Percentiles rank a stretch among this genome's conserved stretches.
phyloP scores from a whole-genome alignment of 139 green algal genomes.

The Pycnococcus provasolii region DNA sequence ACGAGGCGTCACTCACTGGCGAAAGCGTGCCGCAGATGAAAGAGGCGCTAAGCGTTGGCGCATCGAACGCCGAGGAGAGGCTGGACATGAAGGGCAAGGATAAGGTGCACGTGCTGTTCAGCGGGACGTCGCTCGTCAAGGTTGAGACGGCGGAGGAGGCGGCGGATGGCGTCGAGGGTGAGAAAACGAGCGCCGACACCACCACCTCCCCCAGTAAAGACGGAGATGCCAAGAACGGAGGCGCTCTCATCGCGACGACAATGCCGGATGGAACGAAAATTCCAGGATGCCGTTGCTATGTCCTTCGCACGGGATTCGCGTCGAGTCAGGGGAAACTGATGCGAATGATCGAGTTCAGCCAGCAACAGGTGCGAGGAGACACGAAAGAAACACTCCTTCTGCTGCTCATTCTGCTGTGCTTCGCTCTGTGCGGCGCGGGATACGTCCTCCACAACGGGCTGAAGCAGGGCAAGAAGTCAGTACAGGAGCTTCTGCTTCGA shows the following conservation, averaged over 20 bases:
- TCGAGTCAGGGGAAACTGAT: conserved; percentile 31
- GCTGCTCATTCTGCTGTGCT: conserved; percentile 24
- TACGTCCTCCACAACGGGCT: conserved; percentile 24
- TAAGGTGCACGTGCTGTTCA: conserved; percentile 31
- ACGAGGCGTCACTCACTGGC: conserved; percentile 28
- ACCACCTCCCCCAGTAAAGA: not conserved
- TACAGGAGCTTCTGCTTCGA: conserved; percentile 30
- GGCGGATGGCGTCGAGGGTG: not conserved
- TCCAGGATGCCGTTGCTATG: conserved; percentile 24
- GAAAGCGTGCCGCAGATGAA: conserved; percentile 30
- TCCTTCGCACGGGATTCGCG: conserved; percentile 27
- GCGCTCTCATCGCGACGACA: not conserved
- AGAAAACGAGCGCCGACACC: not conserved
- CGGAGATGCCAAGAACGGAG: not conserved
- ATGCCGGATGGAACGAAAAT: conserved; percentile 13
- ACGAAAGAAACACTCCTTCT: conserved; percentile 23
- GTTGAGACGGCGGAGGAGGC: not conserved
- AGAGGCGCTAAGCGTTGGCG: conserved; percentile 6
- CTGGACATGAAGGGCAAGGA: conserved; percentile 25
- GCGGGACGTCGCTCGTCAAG: conserved; percentile 27
- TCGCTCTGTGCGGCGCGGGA: conserved; percentile 10
- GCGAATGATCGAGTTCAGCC: conserved; percentile 33
- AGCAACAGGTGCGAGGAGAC: conserved; percentile 21
- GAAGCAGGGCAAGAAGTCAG: conserved; percentile 23
- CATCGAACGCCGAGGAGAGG: not conserved